A percentile compares a stretch with the other conserved stretches of the same genome.
These are phyloP conservation scores for Vigna radiata DNA, from an alignment of 306 rosid species.

Conservation along the genomic window DNA sequence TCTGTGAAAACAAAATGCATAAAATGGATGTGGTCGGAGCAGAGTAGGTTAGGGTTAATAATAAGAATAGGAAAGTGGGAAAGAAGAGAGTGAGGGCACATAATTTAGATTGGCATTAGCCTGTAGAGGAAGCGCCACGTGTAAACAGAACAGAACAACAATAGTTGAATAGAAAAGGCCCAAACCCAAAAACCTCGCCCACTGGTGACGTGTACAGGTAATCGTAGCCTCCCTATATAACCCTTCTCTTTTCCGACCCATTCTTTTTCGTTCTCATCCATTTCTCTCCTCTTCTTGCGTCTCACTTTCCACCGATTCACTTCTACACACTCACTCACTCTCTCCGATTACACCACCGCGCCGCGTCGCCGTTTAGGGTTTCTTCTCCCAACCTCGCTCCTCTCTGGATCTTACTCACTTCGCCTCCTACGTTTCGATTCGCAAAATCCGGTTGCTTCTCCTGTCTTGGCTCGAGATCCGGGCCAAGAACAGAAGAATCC, in stretches of 20 bases:
- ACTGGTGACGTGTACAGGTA: constrained; percentile 67
- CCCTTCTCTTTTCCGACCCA: not conserved
- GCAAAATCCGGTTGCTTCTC: constrained; percentile 50
- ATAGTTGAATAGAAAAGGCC: constrained; percentile 37
- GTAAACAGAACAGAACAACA: constrained; percentile 5
- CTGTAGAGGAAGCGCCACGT: constrained; percentile 39
- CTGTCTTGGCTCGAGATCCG: constrained; percentile 99
- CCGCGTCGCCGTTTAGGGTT: constrained; percentile 33
- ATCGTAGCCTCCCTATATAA: constrained; percentile 85
- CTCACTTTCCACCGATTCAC: constrained; percentile 45
- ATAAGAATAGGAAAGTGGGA: not conserved
- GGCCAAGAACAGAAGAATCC: constrained; percentile 78
- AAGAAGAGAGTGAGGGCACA: not conserved
- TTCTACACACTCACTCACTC: constrained; percentile 28
- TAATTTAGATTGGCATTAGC: constrained; percentile 33
- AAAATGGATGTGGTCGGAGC: not conserved
- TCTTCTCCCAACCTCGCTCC: not conserved
- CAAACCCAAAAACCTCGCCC: constrained; percentile 52
- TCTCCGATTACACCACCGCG: constrained; percentile 9
- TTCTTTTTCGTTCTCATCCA: constrained; percentile 69
- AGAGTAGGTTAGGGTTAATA: constrained; percentile 14
- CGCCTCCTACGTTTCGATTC: constrained; percentile 30
- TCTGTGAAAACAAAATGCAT: not conserved
- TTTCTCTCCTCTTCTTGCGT: constrained; percentile 38
- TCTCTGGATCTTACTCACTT: constrained; percentile 13